Conservation (phyloP, 768 basidiomycete species). For the Xerocomus brunneocitrinus region DNA sequence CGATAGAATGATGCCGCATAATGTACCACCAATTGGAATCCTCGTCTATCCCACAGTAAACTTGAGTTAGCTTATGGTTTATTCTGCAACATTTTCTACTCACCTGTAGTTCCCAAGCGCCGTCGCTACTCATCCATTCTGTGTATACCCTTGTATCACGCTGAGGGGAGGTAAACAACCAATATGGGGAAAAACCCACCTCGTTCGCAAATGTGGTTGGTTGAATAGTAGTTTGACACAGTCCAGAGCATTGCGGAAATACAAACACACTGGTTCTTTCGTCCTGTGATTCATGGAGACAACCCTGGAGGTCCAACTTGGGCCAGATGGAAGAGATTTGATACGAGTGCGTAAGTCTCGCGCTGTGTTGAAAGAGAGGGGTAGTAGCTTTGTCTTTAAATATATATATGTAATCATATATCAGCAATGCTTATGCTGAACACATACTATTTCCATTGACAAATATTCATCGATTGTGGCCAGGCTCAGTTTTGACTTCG, state of each 20-base stretch:
- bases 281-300: slow-evolving; percentile 3
- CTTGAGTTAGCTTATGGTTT: too few relatives aligned
- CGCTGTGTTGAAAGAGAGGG: background rate
- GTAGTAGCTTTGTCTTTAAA: too few relatives aligned
- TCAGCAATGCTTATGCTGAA: too few relatives aligned
- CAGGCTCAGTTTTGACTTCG: background rate
- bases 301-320: slow-evolving; percentile 16
- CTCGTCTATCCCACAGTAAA: background rate
- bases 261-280: slow-evolving; percentile 19
- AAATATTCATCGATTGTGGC: background rate
- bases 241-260: slow-evolving; percentile 24
- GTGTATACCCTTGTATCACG: slow-evolving; percentile 4
- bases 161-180: background rate
- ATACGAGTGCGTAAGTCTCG: background rate
- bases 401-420: too few relatives aligned
- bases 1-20: slow-evolving; percentile 3
- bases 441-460: background rate
- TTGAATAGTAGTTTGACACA: slow-evolving; percentile 20
- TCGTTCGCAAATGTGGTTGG: slow-evolving; percentile 15
- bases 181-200: slow-evolving; percentile 2
- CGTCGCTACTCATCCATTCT: slow-evolving; percentile 20
- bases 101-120: too few relatives aligned
- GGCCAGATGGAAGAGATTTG: background rate
- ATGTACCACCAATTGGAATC: background rate
- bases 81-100: too few relatives aligned